Evolutionary conservation across 1,284 basidiomycete genomes (phyloP), one percentile per base, ranked within the genome.

Genomic region (Cryptococcus floricola): DNA sequence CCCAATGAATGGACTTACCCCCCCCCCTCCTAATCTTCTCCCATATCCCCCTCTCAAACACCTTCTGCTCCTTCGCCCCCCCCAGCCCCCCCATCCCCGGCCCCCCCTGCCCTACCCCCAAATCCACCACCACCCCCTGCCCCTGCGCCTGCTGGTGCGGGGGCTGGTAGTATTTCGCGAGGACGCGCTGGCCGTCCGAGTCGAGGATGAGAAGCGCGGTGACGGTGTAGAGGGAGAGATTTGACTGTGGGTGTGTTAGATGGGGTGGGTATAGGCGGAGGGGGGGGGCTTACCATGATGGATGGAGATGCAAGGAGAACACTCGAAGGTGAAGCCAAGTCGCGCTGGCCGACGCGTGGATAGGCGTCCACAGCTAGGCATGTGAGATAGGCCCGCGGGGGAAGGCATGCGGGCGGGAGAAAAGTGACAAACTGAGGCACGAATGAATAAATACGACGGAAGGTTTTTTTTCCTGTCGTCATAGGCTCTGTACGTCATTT

Each of bases 21-120:
- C 87, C 87, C 19, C 88, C 82, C 71, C 93, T 89, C 78, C 91
- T 89, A 0, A 92, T 94, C 81, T 99, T 99, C 68, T 91, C 88
- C 82, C 86, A 96, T 43, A 98, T 80, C 2, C 88, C 89, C 81
- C 95, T 95, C 81, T 98, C 96, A 71, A 98, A 97, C 28, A 87
- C 84, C 50, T 89, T 87, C 77, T 97, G 95, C 71, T 99, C 95
- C 77, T 98, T 97, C 66, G 91, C 71, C 14, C 85, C 86, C 18
- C 80, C 57, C 57, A 77, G 60, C 4, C 75, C 75, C 9, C 64
- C 59, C 63, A 67, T 68, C 7, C 73, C 73, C 2, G 72, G 72
- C 42, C 70, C 75, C 13, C 73, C 71, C 9, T 66, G 49, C 18
- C 71, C 70, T 9, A 67, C 70, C 37, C 69, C 70, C 47, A 74